Evolutionary conservation across 2,329 filamentous ascomycete genomes (phyloP).

Genomic region (Shiraia sp.): DNA sequence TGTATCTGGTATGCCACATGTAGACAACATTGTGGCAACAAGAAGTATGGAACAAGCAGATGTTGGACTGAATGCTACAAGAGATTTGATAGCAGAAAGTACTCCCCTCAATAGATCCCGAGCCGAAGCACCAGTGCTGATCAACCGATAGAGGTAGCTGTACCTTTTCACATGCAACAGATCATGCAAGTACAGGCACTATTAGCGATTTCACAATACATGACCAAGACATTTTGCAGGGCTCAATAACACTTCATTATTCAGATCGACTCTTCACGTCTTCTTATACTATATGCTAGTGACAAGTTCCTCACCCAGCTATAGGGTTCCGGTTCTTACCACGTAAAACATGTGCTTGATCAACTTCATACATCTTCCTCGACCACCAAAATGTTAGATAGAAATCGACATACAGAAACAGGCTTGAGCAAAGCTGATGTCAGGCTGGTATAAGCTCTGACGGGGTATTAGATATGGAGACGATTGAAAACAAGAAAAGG

Average conservation of each 20-base stretch:
- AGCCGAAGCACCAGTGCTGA: no score
- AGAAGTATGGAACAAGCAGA: no score
- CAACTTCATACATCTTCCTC: neutral
- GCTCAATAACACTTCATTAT: slow-evolving; percentile 5
- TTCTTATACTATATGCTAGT: neutral
- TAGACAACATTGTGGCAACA: no score
- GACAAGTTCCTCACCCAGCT: neutral
- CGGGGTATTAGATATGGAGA: slow-evolving; percentile 30
- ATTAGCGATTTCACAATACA: no score
- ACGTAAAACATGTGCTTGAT: neutral
- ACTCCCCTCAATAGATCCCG: no score
- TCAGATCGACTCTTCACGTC: slow-evolving; percentile 4
- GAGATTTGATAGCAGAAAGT: no score
- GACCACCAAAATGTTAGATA: neutral
- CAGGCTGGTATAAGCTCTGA: slow-evolving; percentile 8
- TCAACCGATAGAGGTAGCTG: no score
- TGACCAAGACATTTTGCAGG: no score
- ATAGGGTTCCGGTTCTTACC: neutral
- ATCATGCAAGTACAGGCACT: no score
- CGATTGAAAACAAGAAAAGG: slow-evolving; percentile 26
- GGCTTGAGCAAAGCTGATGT: neutral
- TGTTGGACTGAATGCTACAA: no score
- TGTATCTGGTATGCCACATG: no score
- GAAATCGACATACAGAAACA: neutral
- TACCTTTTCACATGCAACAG: no score